Evolutionary conservation across 2,329 filamentous ascomycete genomes (phyloP).

Genomic region (Hirsutella minnesotensis): DNA sequence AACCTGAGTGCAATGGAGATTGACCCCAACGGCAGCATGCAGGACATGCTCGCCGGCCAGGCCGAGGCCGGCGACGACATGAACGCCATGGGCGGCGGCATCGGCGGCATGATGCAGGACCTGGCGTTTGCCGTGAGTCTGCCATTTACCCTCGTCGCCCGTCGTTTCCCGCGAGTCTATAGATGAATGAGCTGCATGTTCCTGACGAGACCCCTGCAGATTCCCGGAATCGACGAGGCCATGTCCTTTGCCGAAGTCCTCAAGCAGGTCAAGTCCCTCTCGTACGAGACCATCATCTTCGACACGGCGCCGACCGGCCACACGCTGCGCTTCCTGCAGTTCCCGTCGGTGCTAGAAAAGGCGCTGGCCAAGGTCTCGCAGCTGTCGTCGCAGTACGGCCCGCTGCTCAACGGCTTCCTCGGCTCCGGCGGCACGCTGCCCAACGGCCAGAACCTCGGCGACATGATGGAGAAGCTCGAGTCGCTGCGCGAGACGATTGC

Average conservation of each 20-base stretch:
- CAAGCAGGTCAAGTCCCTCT: conserved; percentile 97
- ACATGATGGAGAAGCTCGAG: conserved; percentile 92
- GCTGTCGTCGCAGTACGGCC: conserved; percentile 86
- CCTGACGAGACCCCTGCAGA: conserved; percentile 36
- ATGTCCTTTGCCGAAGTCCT: conserved; percentile 99
- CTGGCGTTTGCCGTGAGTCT: conserved; percentile 75
- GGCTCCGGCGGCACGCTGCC: conserved; percentile 65
- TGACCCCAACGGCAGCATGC: conserved; percentile 94
- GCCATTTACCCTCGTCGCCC: too few relatives aligned
- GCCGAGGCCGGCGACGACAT: conserved; percentile 56
- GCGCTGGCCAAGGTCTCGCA: conserved; percentile 95
- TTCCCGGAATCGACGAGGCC: conserved; percentile 95
- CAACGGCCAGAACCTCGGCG: conserved; percentile 84
- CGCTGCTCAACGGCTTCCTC: conserved; percentile 87
- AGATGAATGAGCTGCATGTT: too few relatives aligned
- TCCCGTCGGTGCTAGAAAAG: conserved; percentile 96
- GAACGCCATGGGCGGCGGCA: conserved; percentile 59
- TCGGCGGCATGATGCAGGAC: conserved; percentile 98
- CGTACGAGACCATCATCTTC: conserved; percentile 98
- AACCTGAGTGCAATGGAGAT: conserved; percentile 99
- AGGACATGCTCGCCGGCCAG: conserved; percentile 74
- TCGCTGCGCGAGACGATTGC: conserved; percentile 81
- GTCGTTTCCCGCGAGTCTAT: too few relatives aligned
- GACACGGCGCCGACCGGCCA: conserved; percentile 96
- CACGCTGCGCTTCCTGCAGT: conserved; percentile 96